phyloP scores from a whole-genome alignment of 768 basidiomycete species.

The Lentinula sp. region DNA sequence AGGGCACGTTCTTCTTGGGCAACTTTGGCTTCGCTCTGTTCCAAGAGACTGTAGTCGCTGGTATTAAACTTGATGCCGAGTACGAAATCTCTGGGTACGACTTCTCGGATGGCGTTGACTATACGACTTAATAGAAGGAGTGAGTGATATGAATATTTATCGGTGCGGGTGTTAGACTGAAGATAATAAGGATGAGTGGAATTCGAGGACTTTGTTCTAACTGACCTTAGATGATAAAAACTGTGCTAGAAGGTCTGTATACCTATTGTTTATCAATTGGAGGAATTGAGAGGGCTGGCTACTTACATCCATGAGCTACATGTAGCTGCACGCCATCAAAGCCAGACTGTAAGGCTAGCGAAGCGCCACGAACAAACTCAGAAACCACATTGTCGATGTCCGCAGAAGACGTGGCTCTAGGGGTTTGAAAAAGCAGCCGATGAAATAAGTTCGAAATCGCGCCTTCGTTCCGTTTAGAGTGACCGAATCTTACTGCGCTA shows the following conservation, averaged over 20 bases:
- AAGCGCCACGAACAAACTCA: conserved; percentile 63
- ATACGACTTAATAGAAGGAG: conserved; percentile 58
- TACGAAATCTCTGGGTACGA: conserved; percentile 53
- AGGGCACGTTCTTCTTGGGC: conserved; percentile 42
- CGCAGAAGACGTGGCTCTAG: conserved; percentile 44
- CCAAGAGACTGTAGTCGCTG: conserved; percentile 52
- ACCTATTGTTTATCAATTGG: neutral
- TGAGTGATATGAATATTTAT: conserved; percentile 47
- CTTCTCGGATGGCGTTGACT: conserved; percentile 45
- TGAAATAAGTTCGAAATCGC: conserved; percentile 34
- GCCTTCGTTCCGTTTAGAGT: conserved; percentile 8
- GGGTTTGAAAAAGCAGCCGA: conserved; percentile 55
- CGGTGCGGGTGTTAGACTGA: conserved; percentile 45
- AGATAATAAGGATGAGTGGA: neutral
- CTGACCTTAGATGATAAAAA: conserved; percentile 70
- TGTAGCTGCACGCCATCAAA: conserved; percentile 89
- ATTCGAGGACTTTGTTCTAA: neutral
- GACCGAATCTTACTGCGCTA: conserved; percentile 50
- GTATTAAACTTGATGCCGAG: conserved; percentile 79
- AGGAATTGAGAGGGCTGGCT: neutral
- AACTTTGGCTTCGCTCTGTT: conserved; percentile 15
- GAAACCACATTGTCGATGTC: conserved; percentile 61
- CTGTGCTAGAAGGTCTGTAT: conserved; percentile 68
- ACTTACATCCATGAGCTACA: conserved; percentile 80
- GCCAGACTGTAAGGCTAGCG: conserved; percentile 56